A percentile compares a stretch with the other conserved stretches of the same genome.
phyloP scores from a whole-genome alignment of 169 alveolate genomes.

The Plasmodium coatneyi region DNA sequence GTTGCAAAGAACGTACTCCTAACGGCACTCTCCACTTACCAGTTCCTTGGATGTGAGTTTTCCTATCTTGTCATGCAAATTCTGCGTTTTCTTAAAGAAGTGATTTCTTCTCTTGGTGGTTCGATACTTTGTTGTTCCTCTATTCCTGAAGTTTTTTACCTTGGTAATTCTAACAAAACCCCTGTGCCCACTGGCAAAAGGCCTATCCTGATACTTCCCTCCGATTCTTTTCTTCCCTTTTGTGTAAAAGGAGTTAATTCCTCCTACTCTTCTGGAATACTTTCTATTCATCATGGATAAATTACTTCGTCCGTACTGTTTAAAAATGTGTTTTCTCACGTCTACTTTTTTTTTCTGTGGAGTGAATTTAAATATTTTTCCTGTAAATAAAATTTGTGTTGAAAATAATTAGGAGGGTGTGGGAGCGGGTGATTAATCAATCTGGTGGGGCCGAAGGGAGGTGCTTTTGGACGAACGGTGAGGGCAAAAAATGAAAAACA shows the following conservation, averaged over 20 bases:
- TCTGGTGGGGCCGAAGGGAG: background rate
- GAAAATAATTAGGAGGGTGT: background rate
- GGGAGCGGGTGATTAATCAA: background rate
- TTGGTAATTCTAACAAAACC: background rate
- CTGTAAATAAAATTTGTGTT: constrained; percentile 57
- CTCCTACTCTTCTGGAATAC: constrained; percentile 15
- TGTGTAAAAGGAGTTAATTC: constrained; percentile 4
- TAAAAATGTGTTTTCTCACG: constrained; percentile 65
- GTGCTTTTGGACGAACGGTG: background rate
- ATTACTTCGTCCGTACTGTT: constrained; percentile 63
- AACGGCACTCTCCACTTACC: constrained; percentile 5
- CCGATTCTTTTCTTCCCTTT: constrained; percentile 27
- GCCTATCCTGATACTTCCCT: constrained; percentile 13
- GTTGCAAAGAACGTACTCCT: background rate
- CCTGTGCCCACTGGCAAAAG: constrained; percentile 3
- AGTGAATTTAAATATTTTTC: constrained; percentile 39
- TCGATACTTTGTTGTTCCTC: constrained; percentile 14
- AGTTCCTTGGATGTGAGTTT: constrained; percentile 58
- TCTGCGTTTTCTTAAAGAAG: constrained; percentile 26
- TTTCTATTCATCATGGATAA: constrained; percentile 71
- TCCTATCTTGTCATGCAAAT: constrained; percentile 63
- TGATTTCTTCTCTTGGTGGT: constrained; percentile 30
- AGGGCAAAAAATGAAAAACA: background rate
- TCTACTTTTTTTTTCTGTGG: constrained; percentile 58
- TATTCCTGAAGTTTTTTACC: constrained; percentile 16